phyloP scores from a whole-genome alignment of 164 flowering plant genomes.

The Platanus orientalis region DNA sequence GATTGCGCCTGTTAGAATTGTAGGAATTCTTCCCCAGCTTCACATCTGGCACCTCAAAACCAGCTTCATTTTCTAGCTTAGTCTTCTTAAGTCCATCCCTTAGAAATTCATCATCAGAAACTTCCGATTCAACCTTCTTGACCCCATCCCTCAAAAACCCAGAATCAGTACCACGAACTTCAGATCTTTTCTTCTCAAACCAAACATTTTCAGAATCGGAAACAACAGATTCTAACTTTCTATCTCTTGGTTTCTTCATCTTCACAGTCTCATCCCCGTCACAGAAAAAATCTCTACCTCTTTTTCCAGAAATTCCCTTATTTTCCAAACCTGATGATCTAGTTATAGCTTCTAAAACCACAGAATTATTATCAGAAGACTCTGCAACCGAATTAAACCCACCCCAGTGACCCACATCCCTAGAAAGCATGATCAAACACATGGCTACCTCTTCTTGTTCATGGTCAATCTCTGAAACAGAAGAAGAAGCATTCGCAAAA shows the following conservation, averaged over 20 bases:
- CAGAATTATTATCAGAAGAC: constrained; percentile 65
- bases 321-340: constrained; percentile 45
- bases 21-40: constrained; percentile 20
- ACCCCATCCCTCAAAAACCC: constrained; percentile 23
- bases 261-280: constrained; percentile 18
- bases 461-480: constrained; percentile 59
- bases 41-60: too few species aligned
- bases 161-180: constrained; percentile 30
- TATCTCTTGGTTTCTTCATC: constrained; percentile 24
- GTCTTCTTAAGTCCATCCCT: neutral
- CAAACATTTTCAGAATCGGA: too few species aligned
- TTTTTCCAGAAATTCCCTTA: constrained; percentile 19
- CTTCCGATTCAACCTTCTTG: constrained; percentile 33
- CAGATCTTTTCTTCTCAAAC: constrained; percentile 36
- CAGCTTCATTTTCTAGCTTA: constrained; percentile 12
- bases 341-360: constrained; percentile 55
- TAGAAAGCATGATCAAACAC: constrained; percentile 82
- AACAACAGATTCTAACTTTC: constrained; percentile 33
- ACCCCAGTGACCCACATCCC: constrained; percentile 47
- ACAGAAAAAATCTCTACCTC: constrained; percentile 7
- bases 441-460: constrained; percentile 76
- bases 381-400: constrained; percentile 43
- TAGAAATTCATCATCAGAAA: constrained; percentile 9
- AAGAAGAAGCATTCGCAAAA: constrained; percentile 36
- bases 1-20: constrained; percentile 11